These are phyloP conservation scores for Graphilbum ipis-grandicollis DNA, from an alignment of 2,329 filamentous ascomycete genomes.

Conservation along the genomic window DNA sequence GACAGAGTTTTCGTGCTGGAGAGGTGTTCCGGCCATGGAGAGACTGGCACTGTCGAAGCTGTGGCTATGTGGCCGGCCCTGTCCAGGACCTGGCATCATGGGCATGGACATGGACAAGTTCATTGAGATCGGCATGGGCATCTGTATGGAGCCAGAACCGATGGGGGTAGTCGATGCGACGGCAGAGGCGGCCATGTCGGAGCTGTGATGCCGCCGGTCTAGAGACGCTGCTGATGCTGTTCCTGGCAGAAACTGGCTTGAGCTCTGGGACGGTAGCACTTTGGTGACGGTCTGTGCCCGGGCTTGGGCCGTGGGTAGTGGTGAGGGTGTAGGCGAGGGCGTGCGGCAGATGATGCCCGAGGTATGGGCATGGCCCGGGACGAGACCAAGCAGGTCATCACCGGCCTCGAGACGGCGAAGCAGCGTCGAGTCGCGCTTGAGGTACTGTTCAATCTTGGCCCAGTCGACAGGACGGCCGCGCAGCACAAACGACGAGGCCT, in stretches of 20 bases:
- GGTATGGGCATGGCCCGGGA: constrained; percentile 4
- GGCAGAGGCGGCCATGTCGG: too few species aligned
- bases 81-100: too few species aligned
- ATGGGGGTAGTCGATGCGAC: too few species aligned
- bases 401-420: constrained; percentile 7
- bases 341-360: constrained; percentile 12
- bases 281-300: too few species aligned
- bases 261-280: background rate
- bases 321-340: constrained; percentile 8
- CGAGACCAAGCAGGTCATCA: constrained; percentile 6
- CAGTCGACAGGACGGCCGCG: constrained; percentile 13
- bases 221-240: background rate
- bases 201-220: background rate
- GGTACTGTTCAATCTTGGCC: constrained; percentile 13
- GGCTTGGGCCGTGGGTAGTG: constrained; percentile 2
- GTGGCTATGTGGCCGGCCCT: too few species aligned
- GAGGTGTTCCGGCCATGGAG: background rate
- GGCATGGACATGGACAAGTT: too few species aligned
- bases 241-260: background rate
- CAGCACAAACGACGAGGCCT: constrained; percentile 11
- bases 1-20: too few species aligned
- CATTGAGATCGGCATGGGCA: too few species aligned
- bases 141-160: too few species aligned
- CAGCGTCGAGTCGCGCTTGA: constrained; percentile 12
- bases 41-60: too few species aligned